Evolutionary conservation across 495 filamentous ascomycete genomes (phyloP).

Genomic region (Paragyromitra xinjiangensis): DNA sequence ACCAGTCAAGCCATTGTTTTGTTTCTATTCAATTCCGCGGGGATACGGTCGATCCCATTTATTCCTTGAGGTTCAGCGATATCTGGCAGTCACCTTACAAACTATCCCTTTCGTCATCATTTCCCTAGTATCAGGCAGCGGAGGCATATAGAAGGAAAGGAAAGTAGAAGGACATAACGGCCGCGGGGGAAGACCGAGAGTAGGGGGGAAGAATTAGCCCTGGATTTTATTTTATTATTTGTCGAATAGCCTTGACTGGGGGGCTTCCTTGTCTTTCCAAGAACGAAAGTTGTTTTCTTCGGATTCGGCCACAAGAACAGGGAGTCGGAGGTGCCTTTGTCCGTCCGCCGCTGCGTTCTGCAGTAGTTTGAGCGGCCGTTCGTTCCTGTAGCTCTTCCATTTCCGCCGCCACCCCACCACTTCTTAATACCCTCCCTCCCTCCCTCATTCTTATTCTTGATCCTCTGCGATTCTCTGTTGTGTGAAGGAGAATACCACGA

Average conservation of each 20-base stretch:
- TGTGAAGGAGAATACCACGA: conserved; percentile 33
- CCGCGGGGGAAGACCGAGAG: conserved; percentile 30
- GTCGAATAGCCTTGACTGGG: conserved; percentile 32
- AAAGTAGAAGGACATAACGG: conserved; percentile 25
- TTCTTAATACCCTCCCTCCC: conserved; percentile 33
- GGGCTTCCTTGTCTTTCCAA: conserved; percentile 44
- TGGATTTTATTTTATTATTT: conserved; percentile 38
- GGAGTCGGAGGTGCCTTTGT: conserved; percentile 43
- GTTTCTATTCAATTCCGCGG: conserved; percentile 39
- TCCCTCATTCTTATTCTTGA: conserved; percentile 23
- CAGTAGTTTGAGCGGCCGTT: conserved; percentile 30
- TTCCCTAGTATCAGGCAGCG: conserved; percentile 30
- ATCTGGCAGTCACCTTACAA: conserved; percentile 44
- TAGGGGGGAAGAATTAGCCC: conserved; percentile 32
- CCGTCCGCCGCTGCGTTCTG: conserved; percentile 20
- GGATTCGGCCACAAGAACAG: conserved; percentile 43
- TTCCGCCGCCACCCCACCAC: conserved; percentile 46
- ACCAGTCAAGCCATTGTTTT: conserved; percentile 33
- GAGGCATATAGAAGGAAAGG: conserved; percentile 37
- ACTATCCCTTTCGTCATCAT: conserved; percentile 43
- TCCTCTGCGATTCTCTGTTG: conserved; percentile 33
- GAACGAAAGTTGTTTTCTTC: conserved; percentile 46
- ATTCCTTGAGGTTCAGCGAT: conserved; percentile 40
- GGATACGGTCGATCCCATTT: conserved; percentile 39
- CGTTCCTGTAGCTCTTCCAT: conserved; percentile 50